Percentiles rank a stretch among this genome's conserved stretches.
Conservation (phyloP, 2,329 filamentous ascomycete genomes). For the Trichoderma sp. region DNA sequence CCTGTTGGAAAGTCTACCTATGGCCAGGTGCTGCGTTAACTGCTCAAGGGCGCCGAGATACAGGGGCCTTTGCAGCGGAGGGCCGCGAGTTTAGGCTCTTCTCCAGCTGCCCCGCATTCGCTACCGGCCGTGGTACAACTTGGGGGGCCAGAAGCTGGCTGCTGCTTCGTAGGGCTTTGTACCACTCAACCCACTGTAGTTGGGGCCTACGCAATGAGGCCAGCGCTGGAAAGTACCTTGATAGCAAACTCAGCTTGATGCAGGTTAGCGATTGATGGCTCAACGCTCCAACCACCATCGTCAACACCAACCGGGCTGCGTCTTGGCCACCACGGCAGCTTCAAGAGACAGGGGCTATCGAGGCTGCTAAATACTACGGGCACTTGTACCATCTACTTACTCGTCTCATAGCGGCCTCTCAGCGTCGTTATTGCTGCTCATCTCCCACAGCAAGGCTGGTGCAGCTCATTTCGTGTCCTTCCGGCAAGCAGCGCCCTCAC, state of each 20-base stretch:
- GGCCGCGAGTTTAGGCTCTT: not conserved
- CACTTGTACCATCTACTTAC: not conserved
- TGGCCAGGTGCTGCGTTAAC: not conserved
- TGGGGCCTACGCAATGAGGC: not conserved
- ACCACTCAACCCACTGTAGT: not conserved
- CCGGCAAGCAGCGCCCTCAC: not conserved
- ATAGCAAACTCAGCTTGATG: not conserved
- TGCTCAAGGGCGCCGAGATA: not conserved
- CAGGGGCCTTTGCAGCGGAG: constrained; percentile 11
- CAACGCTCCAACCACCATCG: constrained; percentile 1
- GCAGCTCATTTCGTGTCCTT: not conserved
- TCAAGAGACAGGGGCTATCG: not conserved
- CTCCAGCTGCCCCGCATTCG: constrained; percentile 16
- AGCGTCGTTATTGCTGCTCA: not conserved
- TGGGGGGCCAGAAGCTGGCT: not conserved
- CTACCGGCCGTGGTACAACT: constrained; percentile 1
- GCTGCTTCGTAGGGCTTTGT: not conserved
- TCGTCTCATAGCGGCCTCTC: not conserved
- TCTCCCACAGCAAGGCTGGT: not conserved
- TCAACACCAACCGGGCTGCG: not conserved
- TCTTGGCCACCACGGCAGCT: not conserved
- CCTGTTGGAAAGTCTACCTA: not conserved
- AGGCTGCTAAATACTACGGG: not conserved
- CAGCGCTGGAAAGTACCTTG: not conserved
- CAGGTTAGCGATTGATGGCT: not conserved